Percentiles rank a stretch among this genome's conserved stretches.
phyloP scores from a whole-genome alignment of 768 basidiomycete species.

The Hortiboletus campestris region DNA sequence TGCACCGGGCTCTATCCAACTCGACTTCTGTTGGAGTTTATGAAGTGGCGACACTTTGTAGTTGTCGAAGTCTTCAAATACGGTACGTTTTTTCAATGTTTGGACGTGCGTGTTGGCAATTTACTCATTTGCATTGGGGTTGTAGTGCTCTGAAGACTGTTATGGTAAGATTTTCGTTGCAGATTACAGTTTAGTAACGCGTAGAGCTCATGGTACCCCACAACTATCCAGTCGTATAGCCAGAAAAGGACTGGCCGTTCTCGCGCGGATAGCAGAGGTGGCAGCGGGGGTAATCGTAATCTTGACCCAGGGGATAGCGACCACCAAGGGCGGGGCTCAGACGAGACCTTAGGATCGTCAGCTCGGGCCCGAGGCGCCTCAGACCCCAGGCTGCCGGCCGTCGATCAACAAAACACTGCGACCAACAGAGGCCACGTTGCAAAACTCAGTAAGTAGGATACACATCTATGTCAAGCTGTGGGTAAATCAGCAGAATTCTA shows the following conservation, averaged over 20 bases:
- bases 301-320: slow-evolving; percentile 38
- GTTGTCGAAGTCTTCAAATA: slow-evolving; percentile 85
- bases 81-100: slow-evolving; percentile 48
- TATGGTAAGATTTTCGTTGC: slow-evolving; percentile 52
- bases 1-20: slow-evolving; percentile 85
- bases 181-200: not conserved
- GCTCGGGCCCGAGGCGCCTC: slow-evolving; percentile 64
- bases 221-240: slow-evolving; percentile 61
- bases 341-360: slow-evolving; percentile 33
- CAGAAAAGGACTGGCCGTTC: slow-evolving; percentile 64
- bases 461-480: slow-evolving; percentile 14
- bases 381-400: slow-evolving; percentile 47
- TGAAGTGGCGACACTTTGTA: slow-evolving; percentile 91
- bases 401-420: slow-evolving; percentile 28
- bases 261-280: slow-evolving; percentile 47
- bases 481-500: slow-evolving; percentile 26
- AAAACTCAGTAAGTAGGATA: slow-evolving; percentile 30
- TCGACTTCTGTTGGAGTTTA: slow-evolving; percentile 89
- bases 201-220: slow-evolving; percentile 13
- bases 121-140: slow-evolving; percentile 6
- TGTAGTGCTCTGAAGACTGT: slow-evolving; percentile 75
- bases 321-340: slow-evolving; percentile 33
- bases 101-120: slow-evolving; percentile 7
- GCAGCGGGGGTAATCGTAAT: slow-evolving; percentile 39
- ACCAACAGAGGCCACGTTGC: slow-evolving; percentile 19